A percentile compares a stretch with the other conserved stretches of the same genome.
Evolutionary conservation across 768 basidiomycete species (phyloP).

Genomic region (Pulveroboletus ravenelii): DNA sequence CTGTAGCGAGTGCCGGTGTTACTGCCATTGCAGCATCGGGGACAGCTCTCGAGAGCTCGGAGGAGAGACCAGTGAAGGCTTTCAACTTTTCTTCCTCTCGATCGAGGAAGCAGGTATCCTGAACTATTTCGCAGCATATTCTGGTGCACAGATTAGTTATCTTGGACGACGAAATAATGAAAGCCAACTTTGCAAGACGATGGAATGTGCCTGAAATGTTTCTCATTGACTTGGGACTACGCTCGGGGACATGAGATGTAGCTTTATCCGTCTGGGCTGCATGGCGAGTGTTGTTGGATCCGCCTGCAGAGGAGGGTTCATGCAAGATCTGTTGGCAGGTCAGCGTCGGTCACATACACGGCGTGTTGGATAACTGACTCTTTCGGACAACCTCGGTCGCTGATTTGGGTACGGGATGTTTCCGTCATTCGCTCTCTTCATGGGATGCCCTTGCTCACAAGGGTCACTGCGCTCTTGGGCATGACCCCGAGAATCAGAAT

Average conservation of each 20-base stretch:
- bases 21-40: slow-evolving; percentile 39
- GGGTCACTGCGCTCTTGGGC: slow-evolving; percentile 17
- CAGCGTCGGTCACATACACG: slow-evolving; percentile 1
- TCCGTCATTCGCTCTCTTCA: slow-evolving; percentile 27
- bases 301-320: slow-evolving; percentile 6
- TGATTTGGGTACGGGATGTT: slow-evolving; percentile 23
- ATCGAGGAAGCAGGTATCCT: slow-evolving; percentile 39
- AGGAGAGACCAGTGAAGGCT: slow-evolving; percentile 47
- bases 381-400: slow-evolving; percentile 24
- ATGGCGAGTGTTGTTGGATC: slow-evolving; percentile 3
- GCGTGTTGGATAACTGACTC: slow-evolving; percentile 19
- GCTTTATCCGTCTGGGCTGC: slow-evolving; percentile 7
- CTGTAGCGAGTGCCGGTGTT: slow-evolving; percentile 42
- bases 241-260: neutral
- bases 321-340: slow-evolving; percentile 14
- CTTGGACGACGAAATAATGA: slow-evolving; percentile 5
- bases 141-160: slow-evolving; percentile 27
- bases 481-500: slow-evolving; percentile 21
- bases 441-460: slow-evolving; percentile 12
- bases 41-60: slow-evolving; percentile 43
- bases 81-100: slow-evolving; percentile 45
- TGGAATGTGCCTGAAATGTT: slow-evolving; percentile 33
- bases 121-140: slow-evolving; percentile 42
- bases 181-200: slow-evolving; percentile 34
- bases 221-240: slow-evolving; percentile 2